phyloP scores from a whole-genome alignment of 768 basidiomycete species.

The Fibroporia radiculosa region DNA sequence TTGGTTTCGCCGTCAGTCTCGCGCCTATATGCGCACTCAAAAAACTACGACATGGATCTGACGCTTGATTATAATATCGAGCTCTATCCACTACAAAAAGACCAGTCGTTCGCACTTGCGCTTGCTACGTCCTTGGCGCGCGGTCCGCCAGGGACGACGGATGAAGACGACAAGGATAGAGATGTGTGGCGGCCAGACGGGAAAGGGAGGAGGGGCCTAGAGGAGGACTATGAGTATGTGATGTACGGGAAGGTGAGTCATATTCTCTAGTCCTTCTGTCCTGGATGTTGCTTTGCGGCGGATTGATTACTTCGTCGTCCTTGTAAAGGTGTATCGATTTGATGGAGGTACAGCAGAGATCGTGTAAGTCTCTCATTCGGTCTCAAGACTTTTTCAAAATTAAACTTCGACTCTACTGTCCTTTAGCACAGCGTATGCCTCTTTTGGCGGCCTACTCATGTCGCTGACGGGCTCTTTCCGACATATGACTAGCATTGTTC shows the following conservation, averaged over 20 bases:
- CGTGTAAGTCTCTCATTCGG: slow-evolving; percentile 52
- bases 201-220: slow-evolving; percentile 72
- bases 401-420: slow-evolving; percentile 6
- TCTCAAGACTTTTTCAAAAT: slow-evolving; percentile 4
- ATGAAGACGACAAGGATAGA: slow-evolving; percentile 63
- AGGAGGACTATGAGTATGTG: slow-evolving; percentile 97
- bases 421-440: slow-evolving; percentile 85
- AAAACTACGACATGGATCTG: slow-evolving; percentile 88
- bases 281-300: neutral
- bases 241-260: slow-evolving; percentile 93
- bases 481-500: slow-evolving; percentile 85
- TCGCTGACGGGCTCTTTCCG: slow-evolving; percentile 89
- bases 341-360: slow-evolving; percentile 78
- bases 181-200: slow-evolving; percentile 83
- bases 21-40: slow-evolving; percentile 80
- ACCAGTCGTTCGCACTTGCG: slow-evolving; percentile 76
- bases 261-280: neutral
- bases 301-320: too few relatives aligned
- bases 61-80: slow-evolving; percentile 94
- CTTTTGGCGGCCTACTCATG: slow-evolving; percentile 93
- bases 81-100: slow-evolving; percentile 64
- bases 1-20: slow-evolving; percentile 54
- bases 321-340: slow-evolving; percentile 84
- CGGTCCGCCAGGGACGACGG: slow-evolving; percentile 42
- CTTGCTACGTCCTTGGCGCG: slow-evolving; percentile 75